Evolutionary conservation across 2,329 filamentous ascomycete genomes (phyloP).

Genomic region (Torrubiella hemipterigena): DNA sequence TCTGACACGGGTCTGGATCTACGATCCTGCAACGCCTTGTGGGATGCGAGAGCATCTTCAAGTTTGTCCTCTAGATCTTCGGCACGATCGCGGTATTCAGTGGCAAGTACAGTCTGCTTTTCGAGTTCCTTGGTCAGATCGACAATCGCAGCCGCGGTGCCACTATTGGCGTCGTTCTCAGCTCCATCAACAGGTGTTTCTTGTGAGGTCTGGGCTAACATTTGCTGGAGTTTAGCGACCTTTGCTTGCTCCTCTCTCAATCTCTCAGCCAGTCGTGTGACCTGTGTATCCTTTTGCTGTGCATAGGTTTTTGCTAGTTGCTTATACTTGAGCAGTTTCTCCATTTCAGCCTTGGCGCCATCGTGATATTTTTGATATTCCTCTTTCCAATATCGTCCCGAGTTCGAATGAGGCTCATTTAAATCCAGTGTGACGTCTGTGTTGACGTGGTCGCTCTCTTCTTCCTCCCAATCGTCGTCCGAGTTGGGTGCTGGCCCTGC

Average conservation of each 20-base stretch:
- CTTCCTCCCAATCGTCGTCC: slow-evolving; percentile 43
- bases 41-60: slow-evolving; percentile 25
- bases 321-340: slow-evolving; percentile 69
- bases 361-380: slow-evolving; percentile 64
- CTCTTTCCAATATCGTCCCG: slow-evolving; percentile 69
- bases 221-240: slow-evolving; percentile 50
- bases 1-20: slow-evolving; percentile 25
- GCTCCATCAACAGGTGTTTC: slow-evolving; percentile 19
- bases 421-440: slow-evolving; percentile 58
- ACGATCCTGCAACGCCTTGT: slow-evolving; percentile 18
- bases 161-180: slow-evolving; percentile 31
- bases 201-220: slow-evolving; percentile 44
- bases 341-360: slow-evolving; percentile 61
- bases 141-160: too few relatives aligned
- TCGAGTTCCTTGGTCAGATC: slow-evolving; percentile 42
- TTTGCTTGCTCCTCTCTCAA: slow-evolving; percentile 58
- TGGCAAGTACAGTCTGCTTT: slow-evolving; percentile 43
- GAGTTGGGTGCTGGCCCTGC: slow-evolving; percentile 9
- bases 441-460: slow-evolving; percentile 31
- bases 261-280: slow-evolving; percentile 50
- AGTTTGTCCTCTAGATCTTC: slow-evolving; percentile 43
- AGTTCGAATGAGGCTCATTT: slow-evolving; percentile 62
- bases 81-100: slow-evolving; percentile 46
- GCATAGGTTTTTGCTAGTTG: slow-evolving; percentile 69
- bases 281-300: slow-evolving; percentile 64